These are phyloP conservation scores for Populus davidiana DNA, from an alignment of 345 rosid genomes.

Conservation along the genomic window DNA sequence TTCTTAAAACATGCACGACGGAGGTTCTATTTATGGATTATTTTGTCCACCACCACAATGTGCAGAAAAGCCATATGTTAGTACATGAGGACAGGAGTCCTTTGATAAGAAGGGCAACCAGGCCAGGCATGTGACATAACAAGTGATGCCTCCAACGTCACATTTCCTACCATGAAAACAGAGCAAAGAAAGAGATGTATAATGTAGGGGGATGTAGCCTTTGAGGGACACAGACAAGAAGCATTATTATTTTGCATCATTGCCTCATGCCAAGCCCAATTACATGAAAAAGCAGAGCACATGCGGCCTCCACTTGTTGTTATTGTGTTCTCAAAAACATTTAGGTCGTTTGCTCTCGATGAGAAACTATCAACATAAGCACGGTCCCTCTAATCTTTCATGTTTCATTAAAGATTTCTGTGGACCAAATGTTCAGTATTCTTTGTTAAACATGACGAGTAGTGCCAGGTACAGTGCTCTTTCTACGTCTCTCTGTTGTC, in stretches of 20 bases:
- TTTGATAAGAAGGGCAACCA: conserved; percentile 12
- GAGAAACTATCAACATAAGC: background rate
- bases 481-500: background rate
- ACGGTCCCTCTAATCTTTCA: conserved; percentile 2
- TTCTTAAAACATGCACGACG: background rate
- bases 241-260: conserved; percentile 32
- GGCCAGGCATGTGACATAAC: conserved; percentile 25
- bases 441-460: background rate
- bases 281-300: conserved; percentile 19
- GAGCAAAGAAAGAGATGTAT: background rate
- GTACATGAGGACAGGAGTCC: conserved; percentile 6
- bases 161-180: background rate
- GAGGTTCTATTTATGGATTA: background rate
- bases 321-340: conserved; percentile 1
- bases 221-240: conserved; percentile 29
- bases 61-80: background rate
- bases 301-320: conserved; percentile 12
- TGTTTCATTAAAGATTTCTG: background rate
- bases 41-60: background rate
- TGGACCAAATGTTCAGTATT: background rate
- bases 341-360: background rate
- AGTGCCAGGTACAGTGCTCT: background rate
- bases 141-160: conserved; percentile 15
- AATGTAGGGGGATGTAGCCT: background rate
- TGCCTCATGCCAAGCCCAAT: conserved; percentile 26